phyloP scores from a whole-genome alignment of 768 basidiomycete species.

The Peribolospora baueri region DNA sequence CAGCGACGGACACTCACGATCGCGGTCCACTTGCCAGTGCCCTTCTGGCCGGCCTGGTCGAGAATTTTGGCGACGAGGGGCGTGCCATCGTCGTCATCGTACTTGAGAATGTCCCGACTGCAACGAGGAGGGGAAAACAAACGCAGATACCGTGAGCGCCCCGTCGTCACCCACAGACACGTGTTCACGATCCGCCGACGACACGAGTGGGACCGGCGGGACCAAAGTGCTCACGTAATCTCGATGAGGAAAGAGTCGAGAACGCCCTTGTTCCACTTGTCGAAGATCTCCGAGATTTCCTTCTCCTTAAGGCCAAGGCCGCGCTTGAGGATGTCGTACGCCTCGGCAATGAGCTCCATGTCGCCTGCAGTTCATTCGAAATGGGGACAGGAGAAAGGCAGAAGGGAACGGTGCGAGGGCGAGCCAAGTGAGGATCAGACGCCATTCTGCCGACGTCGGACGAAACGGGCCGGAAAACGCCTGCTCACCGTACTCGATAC shows the following conservation, averaged over 20 bases:
- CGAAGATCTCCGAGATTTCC: slow-evolving; percentile 87
- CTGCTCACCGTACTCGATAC: slow-evolving; percentile 69
- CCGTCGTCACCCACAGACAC: not conserved
- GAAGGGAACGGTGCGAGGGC: not conserved
- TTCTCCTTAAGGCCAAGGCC: slow-evolving; percentile 63
- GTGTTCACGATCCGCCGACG: too few relatives aligned
- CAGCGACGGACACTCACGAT: slow-evolving; percentile 26
- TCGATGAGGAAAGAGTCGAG: slow-evolving; percentile 99
- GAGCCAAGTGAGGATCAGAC: not conserved
- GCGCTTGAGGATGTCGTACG: slow-evolving; percentile 93
- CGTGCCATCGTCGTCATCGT: slow-evolving; percentile 82
- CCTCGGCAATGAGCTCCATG: slow-evolving; percentile 98
- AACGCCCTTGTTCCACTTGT: slow-evolving; percentile 91
- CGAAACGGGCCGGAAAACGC: not conserved
- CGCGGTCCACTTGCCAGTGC: slow-evolving; percentile 99
- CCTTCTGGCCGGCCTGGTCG: slow-evolving; percentile 93
- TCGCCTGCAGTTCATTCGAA: slow-evolving; percentile 25
- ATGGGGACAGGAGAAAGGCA: not conserved
- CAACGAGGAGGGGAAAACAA: not conserved
- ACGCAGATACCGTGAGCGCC: not conserved
- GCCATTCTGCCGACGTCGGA: not conserved
- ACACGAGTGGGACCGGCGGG: too few relatives aligned
- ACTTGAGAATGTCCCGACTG: slow-evolving; percentile 76
- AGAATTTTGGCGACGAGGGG: slow-evolving; percentile 82
- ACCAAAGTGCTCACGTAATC: slow-evolving; percentile 28